Conservation (phyloP, 2,329 filamentous ascomycete genomes). For the Microcyclospora pomicola region DNA sequence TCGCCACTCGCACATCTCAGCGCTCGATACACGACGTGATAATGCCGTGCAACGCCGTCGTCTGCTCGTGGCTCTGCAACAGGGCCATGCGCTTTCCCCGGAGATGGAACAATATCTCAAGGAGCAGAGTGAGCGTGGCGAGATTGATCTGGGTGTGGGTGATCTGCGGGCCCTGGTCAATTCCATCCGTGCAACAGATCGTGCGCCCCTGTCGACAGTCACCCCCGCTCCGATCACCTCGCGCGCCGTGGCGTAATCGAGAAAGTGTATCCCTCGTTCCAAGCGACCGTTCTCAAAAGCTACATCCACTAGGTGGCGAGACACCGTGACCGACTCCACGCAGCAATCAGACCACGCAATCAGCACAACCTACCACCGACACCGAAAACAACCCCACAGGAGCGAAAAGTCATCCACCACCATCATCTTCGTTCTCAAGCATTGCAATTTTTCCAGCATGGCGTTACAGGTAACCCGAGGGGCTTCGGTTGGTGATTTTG, state of each 20-base stretch:
- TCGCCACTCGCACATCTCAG: slow-evolving; percentile 13
- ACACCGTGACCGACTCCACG: no score
- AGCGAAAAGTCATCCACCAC: no score
- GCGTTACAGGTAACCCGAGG: no score
- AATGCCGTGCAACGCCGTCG: slow-evolving; percentile 16
- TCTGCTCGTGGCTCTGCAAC: slow-evolving; percentile 18
- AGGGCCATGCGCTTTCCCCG: slow-evolving; percentile 19
- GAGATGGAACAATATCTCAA: slow-evolving; percentile 24
- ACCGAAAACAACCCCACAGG: no score
- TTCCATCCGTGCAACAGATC: neutral
- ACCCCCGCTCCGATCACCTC: neutral
- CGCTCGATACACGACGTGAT: slow-evolving; percentile 15
- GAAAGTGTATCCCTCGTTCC: neutral
- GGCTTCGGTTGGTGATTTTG: no score
- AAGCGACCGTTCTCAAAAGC: no score
- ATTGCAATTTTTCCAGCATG: no score
- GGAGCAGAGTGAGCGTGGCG: slow-evolving; percentile 20
- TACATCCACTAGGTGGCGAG: no score
- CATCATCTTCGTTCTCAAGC: no score
- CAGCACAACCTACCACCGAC: no score
- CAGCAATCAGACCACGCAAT: no score
- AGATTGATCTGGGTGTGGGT: slow-evolving; percentile 6
- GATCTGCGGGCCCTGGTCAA: slow-evolving; percentile 2
- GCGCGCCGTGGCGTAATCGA: neutral
- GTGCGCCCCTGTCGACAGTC: neutral